phyloP scores from a whole-genome alignment of 305 asterid species.

The Petunia hybrid region DNA sequence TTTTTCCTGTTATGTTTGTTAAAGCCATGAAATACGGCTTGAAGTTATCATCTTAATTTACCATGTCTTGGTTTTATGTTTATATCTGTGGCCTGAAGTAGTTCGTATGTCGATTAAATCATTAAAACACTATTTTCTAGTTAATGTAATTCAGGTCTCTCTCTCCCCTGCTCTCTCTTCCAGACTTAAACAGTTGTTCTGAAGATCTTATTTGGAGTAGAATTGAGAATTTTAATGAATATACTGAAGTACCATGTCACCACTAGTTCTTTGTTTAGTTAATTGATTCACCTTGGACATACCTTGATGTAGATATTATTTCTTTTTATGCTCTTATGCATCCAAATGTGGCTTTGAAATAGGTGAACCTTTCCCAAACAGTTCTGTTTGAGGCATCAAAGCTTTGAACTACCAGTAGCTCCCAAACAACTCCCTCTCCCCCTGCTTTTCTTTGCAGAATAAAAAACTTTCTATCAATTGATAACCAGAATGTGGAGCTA shows the following conservation, averaged over 20 bases:
- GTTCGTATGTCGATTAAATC: background rate
- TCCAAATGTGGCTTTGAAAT: constrained; percentile 20
- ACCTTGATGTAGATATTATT: constrained; percentile 8
- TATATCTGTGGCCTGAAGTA: background rate
- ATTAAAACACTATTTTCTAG: background rate
- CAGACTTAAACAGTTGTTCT: background rate
- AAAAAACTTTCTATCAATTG: background rate
- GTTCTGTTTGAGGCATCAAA: background rate
- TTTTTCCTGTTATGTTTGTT: background rate
- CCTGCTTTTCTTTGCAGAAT: background rate
- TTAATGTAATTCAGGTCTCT: background rate
- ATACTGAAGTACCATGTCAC: background rate
- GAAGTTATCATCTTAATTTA: background rate
- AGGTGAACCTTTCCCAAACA: background rate
- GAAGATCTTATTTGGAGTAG: background rate
- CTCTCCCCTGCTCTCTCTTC: background rate
- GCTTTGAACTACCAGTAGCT: constrained; percentile 17
- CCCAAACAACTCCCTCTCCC: background rate
- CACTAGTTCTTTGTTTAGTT: background rate
- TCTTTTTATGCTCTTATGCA: constrained; percentile 1
- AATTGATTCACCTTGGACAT: background rate
- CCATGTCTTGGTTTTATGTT: background rate
- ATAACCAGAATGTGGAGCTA: background rate
- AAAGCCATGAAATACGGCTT: background rate
- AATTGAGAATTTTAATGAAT: background rate